Base-by-base conservation (phyloP, 768 basidiomycete species). In the Leucosporidium yakuticum region DNA sequence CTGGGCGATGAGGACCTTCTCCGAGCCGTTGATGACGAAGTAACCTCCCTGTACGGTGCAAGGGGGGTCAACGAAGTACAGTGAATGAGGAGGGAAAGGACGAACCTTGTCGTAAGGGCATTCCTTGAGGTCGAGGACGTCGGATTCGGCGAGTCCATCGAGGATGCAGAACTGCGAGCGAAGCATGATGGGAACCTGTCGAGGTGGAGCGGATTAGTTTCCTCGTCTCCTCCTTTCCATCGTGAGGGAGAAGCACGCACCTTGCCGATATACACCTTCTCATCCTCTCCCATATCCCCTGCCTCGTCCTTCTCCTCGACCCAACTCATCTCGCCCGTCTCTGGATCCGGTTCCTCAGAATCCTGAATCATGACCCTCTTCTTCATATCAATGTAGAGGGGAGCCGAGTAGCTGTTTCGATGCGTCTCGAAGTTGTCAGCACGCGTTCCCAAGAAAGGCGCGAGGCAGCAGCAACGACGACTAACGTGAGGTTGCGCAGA, bases 1-100 rank as follows among this genome's bases (percentile, higher is more conserved):
- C 79, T 99, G 96, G 2, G 96, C 96, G 79, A 99, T 99, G 69
- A 99, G 83, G n/a, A 99, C 96, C 79, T 99, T 99, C 79, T 99
- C 96, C 4, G 96, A 98, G 19, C 96, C 96, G 74, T 97, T 98
- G 81, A 99, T 97, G 77, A 99, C 91, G 79, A 99, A 99, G 79
- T 99, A 99, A 59, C 96, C 96, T 79, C 96, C 96, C 49, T 93
- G 74, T 17, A 8, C 12, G 23, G 12, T 8, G 11, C 17, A 49
- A 21, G n/a, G 4, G 31, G 32, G 4, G 54, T 62, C 58, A 57
- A 50, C 60, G 47, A 48, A 56, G 29, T 64, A 53, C 29, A 3
- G 8, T 31, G 14, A 23, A 14, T 29, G 53, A 44, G 25, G 2
- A 29, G 2, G 3, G 39, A 47, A n/a, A 14, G 17, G 34, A 69